Evolutionary conservation across 805 yeast species (phyloP).

Genomic region (Ogataea trehalophila): DNA sequence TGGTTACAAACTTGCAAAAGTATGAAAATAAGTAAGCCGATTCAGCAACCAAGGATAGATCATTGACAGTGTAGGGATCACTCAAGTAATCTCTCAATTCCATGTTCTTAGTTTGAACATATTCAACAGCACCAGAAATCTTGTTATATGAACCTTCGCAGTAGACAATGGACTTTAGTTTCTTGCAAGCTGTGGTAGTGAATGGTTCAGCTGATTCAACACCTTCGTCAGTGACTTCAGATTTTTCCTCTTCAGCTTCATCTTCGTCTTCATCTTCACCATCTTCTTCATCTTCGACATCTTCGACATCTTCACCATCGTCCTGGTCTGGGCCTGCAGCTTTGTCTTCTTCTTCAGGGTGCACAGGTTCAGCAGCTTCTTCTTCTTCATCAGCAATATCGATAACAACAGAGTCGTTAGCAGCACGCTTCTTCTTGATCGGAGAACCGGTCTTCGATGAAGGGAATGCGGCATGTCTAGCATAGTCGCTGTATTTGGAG

Average conservation of each 20-base stretch:
- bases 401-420: background rate
- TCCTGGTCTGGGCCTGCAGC: conserved; percentile 15
- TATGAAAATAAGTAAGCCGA: conserved; percentile 13
- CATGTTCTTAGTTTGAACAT: conserved; percentile 21
- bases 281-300: conserved; percentile 3
- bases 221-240: conserved; percentile 42
- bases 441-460: conserved; percentile 4
- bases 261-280: conserved; percentile 9
- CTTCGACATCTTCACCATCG: conserved; percentile 9
- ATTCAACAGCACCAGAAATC: conserved; percentile 11
- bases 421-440: background rate
- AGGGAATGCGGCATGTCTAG: conserved; percentile 10
- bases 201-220: background rate
- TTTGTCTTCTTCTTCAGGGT: conserved; percentile 3
- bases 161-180: too few species aligned
- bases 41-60: conserved; percentile 22
- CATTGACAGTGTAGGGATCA: conserved; percentile 30
- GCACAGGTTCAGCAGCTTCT: conserved; percentile 6
- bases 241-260: conserved; percentile 63
- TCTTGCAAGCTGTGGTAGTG: background rate
- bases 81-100: conserved; percentile 29
- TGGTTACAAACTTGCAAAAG: conserved; percentile 12
- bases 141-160: too few species aligned
- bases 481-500: conserved; percentile 27
- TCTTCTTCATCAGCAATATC: background rate